Evolutionary conservation across 2,329 filamentous ascomycete genomes (phyloP).

Genomic region (Zalaria obscura): DNA sequence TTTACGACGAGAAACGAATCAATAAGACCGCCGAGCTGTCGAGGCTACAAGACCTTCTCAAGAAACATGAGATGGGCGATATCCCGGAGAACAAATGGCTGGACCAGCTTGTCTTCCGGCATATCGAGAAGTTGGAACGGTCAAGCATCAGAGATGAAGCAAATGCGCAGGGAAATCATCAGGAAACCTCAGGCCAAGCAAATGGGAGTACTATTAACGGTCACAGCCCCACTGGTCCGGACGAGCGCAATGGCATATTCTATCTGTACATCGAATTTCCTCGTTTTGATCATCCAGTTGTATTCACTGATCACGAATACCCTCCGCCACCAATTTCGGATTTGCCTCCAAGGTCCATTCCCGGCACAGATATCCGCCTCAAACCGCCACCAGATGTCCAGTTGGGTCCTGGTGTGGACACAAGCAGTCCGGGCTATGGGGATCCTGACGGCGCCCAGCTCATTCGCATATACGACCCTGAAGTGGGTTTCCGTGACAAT

Average conservation of each 20-base stretch:
- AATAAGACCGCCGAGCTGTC: constrained; percentile 57
- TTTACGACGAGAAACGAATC: constrained; percentile 19
- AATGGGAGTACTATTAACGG: too few relatives aligned
- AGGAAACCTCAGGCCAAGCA: background rate
- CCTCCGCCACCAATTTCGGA: constrained; percentile 69
- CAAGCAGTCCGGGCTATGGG: constrained; percentile 32
- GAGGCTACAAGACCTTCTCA: constrained; percentile 76
- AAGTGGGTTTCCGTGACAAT: constrained; percentile 79
- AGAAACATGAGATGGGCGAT: constrained; percentile 97
- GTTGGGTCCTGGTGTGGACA: constrained; percentile 72
- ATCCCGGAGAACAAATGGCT: constrained; percentile 89
- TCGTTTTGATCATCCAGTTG: constrained; percentile 86
- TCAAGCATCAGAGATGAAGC: constrained; percentile 22
- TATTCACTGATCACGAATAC: constrained; percentile 92
- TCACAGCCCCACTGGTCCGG: constrained; percentile 24
- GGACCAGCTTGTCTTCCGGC: constrained; percentile 84
- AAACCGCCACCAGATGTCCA: constrained; percentile 81
- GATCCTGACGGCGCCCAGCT: constrained; percentile 44
- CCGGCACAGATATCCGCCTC: constrained; percentile 54
- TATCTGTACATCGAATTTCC: constrained; percentile 82
- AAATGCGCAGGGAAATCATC: background rate
- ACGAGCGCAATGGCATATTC: constrained; percentile 51
- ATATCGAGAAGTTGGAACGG: constrained; percentile 55
- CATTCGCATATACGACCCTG: constrained; percentile 83
- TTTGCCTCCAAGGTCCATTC: constrained; percentile 36